These are phyloP conservation scores for Ophiostoma sp. DNA, from an alignment of 2,329 filamentous ascomycete species.

Conservation along the genomic window DNA sequence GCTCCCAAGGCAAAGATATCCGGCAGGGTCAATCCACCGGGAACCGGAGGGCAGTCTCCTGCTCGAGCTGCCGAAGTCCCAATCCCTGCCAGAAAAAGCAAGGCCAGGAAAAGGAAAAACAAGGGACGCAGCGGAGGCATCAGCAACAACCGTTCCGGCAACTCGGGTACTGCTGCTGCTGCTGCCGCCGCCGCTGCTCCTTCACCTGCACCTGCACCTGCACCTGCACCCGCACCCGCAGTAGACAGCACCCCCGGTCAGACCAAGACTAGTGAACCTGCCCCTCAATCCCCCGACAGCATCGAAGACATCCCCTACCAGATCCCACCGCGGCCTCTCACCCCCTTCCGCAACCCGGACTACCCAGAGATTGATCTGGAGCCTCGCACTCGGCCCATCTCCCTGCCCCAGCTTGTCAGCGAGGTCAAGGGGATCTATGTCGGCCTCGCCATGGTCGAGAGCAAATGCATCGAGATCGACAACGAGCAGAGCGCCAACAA, in stretches of 20 bases:
- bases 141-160: not conserved
- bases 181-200: not conserved
- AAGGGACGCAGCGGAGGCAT: not conserved
- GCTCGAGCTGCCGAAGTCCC: not conserved
- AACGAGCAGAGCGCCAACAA: constrained; percentile 48
- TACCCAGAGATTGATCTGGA: constrained; percentile 37
- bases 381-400: constrained; percentile 62
- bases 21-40: not conserved
- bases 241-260: not conserved
- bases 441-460: constrained; percentile 79
- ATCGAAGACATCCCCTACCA: not conserved
- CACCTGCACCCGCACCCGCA: not conserved
- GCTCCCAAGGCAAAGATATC: not conserved
- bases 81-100: not conserved
- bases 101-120: not conserved
- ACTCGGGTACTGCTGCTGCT: not conserved
- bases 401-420: constrained; percentile 69
- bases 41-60: not conserved
- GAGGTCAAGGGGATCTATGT: constrained; percentile 83
- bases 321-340: not conserved
- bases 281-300: not conserved
- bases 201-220: too few species aligned
- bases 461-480: constrained; percentile 80
- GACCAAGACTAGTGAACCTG: not conserved
- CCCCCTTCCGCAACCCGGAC: not conserved